Conservation (phyloP, 306 rosid genomes). For the Rosa chinensis region DNA sequence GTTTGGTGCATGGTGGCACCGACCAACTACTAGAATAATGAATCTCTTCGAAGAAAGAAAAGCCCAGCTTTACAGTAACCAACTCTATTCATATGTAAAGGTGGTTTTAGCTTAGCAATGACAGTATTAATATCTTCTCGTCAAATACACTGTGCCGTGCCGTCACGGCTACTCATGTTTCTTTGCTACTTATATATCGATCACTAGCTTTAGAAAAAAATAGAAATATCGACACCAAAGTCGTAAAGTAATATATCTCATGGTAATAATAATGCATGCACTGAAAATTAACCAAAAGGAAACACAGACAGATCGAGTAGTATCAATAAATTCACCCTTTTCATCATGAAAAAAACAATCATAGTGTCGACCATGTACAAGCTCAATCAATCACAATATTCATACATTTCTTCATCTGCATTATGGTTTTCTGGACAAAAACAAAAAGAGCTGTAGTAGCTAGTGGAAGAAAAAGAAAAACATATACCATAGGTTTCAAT, state of each 20-base stretch:
- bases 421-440: slow-evolving; percentile 12
- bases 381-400: slow-evolving; percentile 16
- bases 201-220: slow-evolving; percentile 5
- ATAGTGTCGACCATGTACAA: slow-evolving; percentile 19
- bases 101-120: neutral
- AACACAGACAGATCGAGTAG: slow-evolving; percentile 7
- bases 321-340: slow-evolving; percentile 16
- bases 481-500: neutral
- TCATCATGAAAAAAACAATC: slow-evolving; percentile 24
- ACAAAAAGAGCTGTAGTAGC: neutral
- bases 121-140: slow-evolving; percentile 20
- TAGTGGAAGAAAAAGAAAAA: neutral
- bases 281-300: slow-evolving; percentile 19
- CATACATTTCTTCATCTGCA: slow-evolving; percentile 6
- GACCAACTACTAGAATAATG: slow-evolving; percentile 12
- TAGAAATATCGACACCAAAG: slow-evolving; percentile 1
- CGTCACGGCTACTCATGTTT: slow-evolving; percentile 53
- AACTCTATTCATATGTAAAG: slow-evolving; percentile 16
- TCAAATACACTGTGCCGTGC: slow-evolving; percentile 32
- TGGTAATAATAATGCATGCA: slow-evolving; percentile 23
- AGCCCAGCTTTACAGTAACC: slow-evolving; percentile 42
- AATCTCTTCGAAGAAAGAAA: slow-evolving; percentile 37
- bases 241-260: neutral
- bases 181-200: neutral
- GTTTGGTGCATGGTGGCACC: neutral